Evolutionary conservation across 495 filamentous ascomycete species (phyloP).

Genomic region (Glonium stellatum): DNA sequence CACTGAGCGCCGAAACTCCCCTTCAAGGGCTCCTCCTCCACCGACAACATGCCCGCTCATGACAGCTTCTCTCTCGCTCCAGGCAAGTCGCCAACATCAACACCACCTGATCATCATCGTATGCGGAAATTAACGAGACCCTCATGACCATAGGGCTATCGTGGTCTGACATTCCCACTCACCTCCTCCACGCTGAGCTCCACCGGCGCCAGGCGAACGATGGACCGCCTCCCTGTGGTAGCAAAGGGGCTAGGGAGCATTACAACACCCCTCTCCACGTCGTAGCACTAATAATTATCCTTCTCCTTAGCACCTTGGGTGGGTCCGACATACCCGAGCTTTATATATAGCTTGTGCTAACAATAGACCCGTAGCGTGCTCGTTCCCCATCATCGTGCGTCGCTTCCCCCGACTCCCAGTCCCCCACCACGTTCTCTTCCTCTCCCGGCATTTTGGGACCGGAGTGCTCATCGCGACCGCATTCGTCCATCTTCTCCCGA

Average conservation of each 20-base stretch:
- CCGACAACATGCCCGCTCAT: not conserved
- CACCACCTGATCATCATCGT: not conserved
- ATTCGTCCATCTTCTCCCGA: slow-evolving; percentile 43
- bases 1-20: not conserved
- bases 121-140: not conserved
- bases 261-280: slow-evolving; percentile 42
- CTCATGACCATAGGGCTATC: slow-evolving; percentile 10
- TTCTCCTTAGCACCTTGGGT: slow-evolving; percentile 34
- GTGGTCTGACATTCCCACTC: slow-evolving; percentile 30
- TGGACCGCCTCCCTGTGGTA: slow-evolving; percentile 32
- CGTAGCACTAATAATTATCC: slow-evolving; percentile 39
- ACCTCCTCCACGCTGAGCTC: slow-evolving; percentile 34
- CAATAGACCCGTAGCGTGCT: slow-evolving; percentile 30
- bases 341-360: not conserved
- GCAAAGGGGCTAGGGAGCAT: slow-evolving; percentile 19
- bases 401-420: slow-evolving; percentile 37
- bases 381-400: slow-evolving; percentile 39
- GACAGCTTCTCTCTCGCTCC: not conserved
- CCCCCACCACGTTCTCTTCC: slow-evolving; percentile 40
- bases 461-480: slow-evolving; percentile 45
- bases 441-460: slow-evolving; percentile 45
- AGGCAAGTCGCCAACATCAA: not conserved
- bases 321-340: not conserved
- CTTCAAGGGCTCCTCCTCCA: not conserved
- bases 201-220: slow-evolving; percentile 28